A percentile compares a stretch with the other conserved stretches of the same genome.
phyloP scores from a whole-genome alignment of 495 filamentous ascomycete species.

The Penicillium ochrochloron region DNA sequence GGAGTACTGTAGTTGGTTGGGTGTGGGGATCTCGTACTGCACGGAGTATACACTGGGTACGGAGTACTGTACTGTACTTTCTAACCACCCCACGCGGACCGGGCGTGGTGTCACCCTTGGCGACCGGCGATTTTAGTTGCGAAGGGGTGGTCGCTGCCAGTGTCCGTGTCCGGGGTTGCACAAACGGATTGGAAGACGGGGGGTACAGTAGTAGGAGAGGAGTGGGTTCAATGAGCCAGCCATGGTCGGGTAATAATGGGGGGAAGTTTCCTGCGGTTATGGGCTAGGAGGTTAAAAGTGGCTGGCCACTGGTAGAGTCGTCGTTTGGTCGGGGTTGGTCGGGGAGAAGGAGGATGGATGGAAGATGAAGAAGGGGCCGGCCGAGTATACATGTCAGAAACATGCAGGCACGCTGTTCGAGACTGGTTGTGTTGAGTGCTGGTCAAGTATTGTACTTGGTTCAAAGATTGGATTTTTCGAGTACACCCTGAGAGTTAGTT shows the following conservation, averaged over 20 bases:
- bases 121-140: constrained; percentile 13
- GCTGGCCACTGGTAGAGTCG: not conserved
- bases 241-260: not conserved
- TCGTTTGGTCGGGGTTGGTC: not conserved
- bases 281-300: not conserved
- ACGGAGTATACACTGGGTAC: not conserved
- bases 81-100: constrained; percentile 7
- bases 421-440: not conserved
- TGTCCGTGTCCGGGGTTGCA: constrained; percentile 23
- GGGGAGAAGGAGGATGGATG: not conserved
- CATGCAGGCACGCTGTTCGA: not conserved
- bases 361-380: not conserved
- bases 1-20: not conserved
- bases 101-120: constrained; percentile 10
- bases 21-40: not conserved
- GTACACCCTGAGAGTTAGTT: not conserved
- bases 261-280: not conserved
- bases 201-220: not conserved
- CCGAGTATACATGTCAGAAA: constrained; percentile 5
- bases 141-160: constrained; percentile 5
- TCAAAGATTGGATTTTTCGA: not conserved
- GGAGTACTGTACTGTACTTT: not conserved
- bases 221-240: not conserved
- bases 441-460: not conserved
- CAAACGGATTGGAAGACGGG: not conserved